Evolutionary conservation across 805 yeast species (phyloP).

Genomic region (Starmerella sirachaensis): DNA sequence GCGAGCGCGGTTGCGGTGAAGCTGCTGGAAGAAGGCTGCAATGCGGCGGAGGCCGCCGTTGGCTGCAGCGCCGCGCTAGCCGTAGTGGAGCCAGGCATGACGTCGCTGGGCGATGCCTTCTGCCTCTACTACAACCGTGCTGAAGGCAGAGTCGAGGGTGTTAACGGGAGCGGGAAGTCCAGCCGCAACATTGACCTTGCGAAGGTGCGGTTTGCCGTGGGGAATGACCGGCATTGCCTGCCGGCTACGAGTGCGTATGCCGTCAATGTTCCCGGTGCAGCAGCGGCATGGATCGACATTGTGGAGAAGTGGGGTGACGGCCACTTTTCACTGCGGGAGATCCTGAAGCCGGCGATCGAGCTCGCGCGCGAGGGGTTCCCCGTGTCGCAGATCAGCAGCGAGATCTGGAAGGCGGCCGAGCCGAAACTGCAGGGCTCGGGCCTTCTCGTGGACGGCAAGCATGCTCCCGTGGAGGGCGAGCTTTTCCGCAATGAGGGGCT

Average conservation of each 20-base stretch:
- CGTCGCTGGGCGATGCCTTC: conserved; percentile 38
- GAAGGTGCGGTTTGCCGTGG: conserved; percentile 27
- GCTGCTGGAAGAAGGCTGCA: conserved; percentile 60
- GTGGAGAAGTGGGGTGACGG: conserved; percentile 63
- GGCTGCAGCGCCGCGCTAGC: conserved; percentile 34
- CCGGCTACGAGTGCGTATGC: conserved; percentile 43
- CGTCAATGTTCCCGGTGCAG: conserved; percentile 66
- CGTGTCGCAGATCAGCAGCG: conserved; percentile 47
- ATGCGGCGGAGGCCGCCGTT: conserved; percentile 36
- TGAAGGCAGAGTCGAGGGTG: conserved; percentile 44
- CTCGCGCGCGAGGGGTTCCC: conserved; percentile 60
- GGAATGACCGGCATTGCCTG: conserved; percentile 35
- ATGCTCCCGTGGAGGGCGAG: conserved; percentile 49
- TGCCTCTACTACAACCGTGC: conserved; percentile 43
- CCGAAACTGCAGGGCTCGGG: conserved; percentile 31
- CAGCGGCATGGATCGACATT: conserved; percentile 70
- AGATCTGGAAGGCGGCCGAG: conserved; percentile 37
- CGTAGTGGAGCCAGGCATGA: conserved; percentile 32
- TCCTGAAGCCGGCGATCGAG: conserved; percentile 37
- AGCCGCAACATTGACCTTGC: conserved; percentile 36
- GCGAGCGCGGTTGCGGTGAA: conserved; percentile 63
- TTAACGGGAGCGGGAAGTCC: conserved; percentile 68
- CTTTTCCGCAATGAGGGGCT: conserved; percentile 40
- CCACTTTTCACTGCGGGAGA: conserved; percentile 44
- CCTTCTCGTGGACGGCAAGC: conserved; percentile 26